Base-by-base conservation (phyloP, 495 filamentous ascomycete species). In the Trichoderma orchidacearum region DNA sequence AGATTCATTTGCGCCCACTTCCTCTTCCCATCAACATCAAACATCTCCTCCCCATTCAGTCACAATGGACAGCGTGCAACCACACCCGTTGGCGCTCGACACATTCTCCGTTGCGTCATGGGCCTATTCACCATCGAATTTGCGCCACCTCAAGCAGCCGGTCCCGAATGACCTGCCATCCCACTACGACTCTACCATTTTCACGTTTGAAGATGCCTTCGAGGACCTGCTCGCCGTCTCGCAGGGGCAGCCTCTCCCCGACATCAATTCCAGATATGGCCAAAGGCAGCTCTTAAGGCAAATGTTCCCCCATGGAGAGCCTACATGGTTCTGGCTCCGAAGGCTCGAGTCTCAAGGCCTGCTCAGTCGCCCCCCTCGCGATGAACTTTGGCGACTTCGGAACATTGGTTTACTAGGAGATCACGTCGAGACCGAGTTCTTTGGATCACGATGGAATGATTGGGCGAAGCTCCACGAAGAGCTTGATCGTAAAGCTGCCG, bases 151-250 rank as follows among this genome's bases (percentile, higher is more conserved):
- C 15, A 30, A 21, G 3, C 68, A 64, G 56, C 68, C 68, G 5
- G 45, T 45, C 0, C 67, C 67, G 0, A 52, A 45, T 18, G 64
- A 61, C 45, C 57, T 62, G 11, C 65, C 65, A n/a, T 12, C 27
- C n/a, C 57, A 25, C 27, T 30, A 27, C 28, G 60, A 55, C 27
- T 51, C 56, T 23, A 25, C 56, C 18, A 35, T 17, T 48, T 69
- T 69, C 32, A 66, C 65, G 6, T 71, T 71, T 56, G 59, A 60
- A 17, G 65, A 71, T 54, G 68, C 67, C 51, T 71, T 69, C 38
- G 68, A 71, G 29, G 68, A 71, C 57, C 64, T 71, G 17, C 61
- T 71, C 8, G 57, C 56, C 8, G 63, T 61, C 15, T 56, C 53
- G 12, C 53, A 62, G 12, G 65, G 68, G 0, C 54, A 55, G 6